Evolutionary conservation across 2,329 filamentous ascomycete species (phyloP), one percentile per base, ranked within the genome.

Genomic region (Nothomitra cinnamomea): DNA sequence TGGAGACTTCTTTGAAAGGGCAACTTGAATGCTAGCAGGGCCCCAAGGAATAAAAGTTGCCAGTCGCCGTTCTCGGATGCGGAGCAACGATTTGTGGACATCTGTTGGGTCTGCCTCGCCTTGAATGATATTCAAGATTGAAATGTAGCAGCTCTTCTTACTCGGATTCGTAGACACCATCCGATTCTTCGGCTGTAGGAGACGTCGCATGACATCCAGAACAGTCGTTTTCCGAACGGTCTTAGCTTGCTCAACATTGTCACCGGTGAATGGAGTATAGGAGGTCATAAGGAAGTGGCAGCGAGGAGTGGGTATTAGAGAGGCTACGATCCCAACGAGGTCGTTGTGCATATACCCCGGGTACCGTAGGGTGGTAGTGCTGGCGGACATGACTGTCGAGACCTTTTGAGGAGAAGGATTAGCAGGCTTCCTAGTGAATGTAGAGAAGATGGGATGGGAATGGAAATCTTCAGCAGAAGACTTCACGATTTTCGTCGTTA

Each of bases 331-430:
- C 68, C 90, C 92, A 64, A 95, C 89, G 15, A 98, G 82, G 65
- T 98, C 92, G 68, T 98, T 98, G 74, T 98, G 92, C 92, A 98
- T 98, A 70, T 98, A 98, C 40, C 92, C 92, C 1, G 92, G 92
- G 66, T 98, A 98, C 64, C 92, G 80, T 51, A 98, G 79, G 1
- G 94, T 95, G 8, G 90, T 96, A 2, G 92, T 98, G 64, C 87
- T 94, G 40, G 92, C 92, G 36, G 89, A 95, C 92, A 98, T 98
- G 66, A 98, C 94, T 1, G 94, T 98, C 6, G 88, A 92, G 2
- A 92, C 77, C 79, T 84, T 49, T 4, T 10, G 10, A 32, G 10
- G n/a, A n/a, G 55, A 28, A 28, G 8, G 7, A 19, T 53, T 15
- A 52, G 35, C n/a, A 13, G 22, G 15, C 38, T 32, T 42, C 21